These are phyloP conservation scores for Aspergillus thermomutatus DNA, from an alignment of 2,329 filamentous ascomycete genomes.

Conservation along the genomic window DNA sequence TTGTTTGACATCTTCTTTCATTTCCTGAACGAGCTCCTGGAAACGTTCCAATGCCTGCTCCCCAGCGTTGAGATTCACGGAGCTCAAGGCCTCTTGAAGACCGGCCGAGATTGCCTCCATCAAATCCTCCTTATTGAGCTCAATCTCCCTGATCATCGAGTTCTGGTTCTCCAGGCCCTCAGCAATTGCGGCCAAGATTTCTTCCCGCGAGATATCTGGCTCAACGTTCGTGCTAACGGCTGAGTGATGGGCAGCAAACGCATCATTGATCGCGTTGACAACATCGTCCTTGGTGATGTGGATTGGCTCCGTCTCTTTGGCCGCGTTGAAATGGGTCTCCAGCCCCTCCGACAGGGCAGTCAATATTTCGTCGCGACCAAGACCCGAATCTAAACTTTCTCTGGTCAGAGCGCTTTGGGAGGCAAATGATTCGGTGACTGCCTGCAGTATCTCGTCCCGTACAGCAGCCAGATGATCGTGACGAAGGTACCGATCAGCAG, in stretches of 20 bases:
- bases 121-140: slow-evolving; percentile 51
- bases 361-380: slow-evolving; percentile 57
- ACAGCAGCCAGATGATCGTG: slow-evolving; percentile 27
- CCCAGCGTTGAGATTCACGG: slow-evolving; percentile 50
- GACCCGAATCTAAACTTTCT: slow-evolving; percentile 29
- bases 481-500: slow-evolving; percentile 15
- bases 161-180: slow-evolving; percentile 53
- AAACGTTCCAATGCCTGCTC: slow-evolving; percentile 60
- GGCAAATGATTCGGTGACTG: slow-evolving; percentile 25
- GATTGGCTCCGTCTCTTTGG: slow-evolving; percentile 54
- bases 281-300: slow-evolving; percentile 31
- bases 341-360: slow-evolving; percentile 60
- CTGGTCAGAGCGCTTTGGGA: slow-evolving; percentile 31
- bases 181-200: slow-evolving; percentile 57
- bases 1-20: slow-evolving; percentile 68
- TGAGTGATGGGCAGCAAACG: slow-evolving; percentile 29
- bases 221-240: slow-evolving; percentile 31
- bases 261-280: slow-evolving; percentile 29
- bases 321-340: slow-evolving; percentile 41
- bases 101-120: slow-evolving; percentile 58
- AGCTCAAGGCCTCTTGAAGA: slow-evolving; percentile 51
- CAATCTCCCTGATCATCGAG: slow-evolving; percentile 57
- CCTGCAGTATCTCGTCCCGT: slow-evolving; percentile 34
- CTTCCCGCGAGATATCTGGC: slow-evolving; percentile 50
- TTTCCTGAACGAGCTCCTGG: slow-evolving; percentile 57